phyloP scores from a whole-genome alignment of 2,329 filamentous ascomycete species.

The Fusarium bactridioides region DNA sequence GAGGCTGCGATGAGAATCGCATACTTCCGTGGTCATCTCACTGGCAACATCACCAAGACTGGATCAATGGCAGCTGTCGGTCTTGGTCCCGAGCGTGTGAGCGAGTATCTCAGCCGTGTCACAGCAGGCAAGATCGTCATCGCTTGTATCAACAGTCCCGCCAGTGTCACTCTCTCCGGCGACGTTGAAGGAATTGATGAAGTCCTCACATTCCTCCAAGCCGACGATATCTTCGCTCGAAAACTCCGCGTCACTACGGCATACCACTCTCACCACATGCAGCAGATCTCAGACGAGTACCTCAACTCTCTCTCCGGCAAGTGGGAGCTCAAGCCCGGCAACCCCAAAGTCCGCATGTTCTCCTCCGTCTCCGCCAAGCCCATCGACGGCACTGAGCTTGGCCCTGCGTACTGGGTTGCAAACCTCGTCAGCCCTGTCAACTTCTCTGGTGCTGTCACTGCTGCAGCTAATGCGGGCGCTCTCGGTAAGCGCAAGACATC shows the following conservation, averaged over 20 bases:
- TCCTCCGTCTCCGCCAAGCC: neutral
- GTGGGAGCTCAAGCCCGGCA: neutral
- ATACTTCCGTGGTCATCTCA: neutral
- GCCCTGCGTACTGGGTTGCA: neutral
- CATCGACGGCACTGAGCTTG: neutral
- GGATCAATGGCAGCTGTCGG: neutral
- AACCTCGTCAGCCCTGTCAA: neutral
- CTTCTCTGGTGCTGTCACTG: neutral
- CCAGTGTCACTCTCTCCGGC: neutral
- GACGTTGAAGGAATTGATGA: neutral
- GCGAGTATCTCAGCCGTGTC: neutral
- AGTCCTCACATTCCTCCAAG: neutral
- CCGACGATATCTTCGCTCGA: neutral
- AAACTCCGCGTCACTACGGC: neutral
- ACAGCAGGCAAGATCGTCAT: neutral
- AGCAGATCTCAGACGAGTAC: neutral
- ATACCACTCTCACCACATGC: neutral
- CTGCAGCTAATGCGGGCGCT: neutral
- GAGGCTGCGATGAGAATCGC: neutral
- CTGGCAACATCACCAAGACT: neutral
- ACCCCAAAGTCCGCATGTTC: neutral
- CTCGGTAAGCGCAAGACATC: neutral
- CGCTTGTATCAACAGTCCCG: neutral
- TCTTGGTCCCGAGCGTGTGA: neutral
- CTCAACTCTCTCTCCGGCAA: neutral